phyloP scores from a whole-genome alignment of 805 yeast genomes.

The Pichia californica region DNA sequence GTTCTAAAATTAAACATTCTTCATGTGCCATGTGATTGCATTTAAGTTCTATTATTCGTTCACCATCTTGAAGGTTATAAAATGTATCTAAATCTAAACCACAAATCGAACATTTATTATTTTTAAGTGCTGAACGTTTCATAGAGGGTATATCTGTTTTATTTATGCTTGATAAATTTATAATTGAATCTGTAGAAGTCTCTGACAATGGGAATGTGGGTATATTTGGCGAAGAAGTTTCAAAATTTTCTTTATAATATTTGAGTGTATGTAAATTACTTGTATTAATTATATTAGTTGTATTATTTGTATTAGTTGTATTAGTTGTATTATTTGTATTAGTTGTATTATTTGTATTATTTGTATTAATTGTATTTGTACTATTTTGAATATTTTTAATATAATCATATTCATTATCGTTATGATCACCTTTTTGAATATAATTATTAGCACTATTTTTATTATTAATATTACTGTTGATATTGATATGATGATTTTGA shows the following conservation, averaged over 20 bases:
- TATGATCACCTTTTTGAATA: no score
- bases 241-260: not conserved
- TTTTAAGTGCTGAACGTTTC: not conserved
- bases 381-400: no score
- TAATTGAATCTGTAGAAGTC: not conserved
- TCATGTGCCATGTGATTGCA: conserved; percentile 57
- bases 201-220: not conserved
- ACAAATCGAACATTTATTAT: conserved; percentile 34
- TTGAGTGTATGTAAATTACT: no score
- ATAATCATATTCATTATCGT: no score
- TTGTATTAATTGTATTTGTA: no score
- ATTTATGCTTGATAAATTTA: not conserved
- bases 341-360: no score
- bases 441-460: no score
- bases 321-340: not conserved
- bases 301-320: no score
- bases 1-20: conserved; percentile 43
- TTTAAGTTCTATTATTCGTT: conserved; percentile 38
- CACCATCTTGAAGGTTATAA: conserved; percentile 34
- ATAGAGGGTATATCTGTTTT: not conserved
- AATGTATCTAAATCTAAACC: conserved; percentile 43
- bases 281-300: not conserved
- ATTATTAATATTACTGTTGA: no score
- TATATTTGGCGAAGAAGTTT: not conserved
- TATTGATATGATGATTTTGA: no score